A percentile compares a stretch with the other conserved stretches of the same genome.
Conservation (phyloP, 345 rosid genomes). For the Trapa incisa region DNA sequence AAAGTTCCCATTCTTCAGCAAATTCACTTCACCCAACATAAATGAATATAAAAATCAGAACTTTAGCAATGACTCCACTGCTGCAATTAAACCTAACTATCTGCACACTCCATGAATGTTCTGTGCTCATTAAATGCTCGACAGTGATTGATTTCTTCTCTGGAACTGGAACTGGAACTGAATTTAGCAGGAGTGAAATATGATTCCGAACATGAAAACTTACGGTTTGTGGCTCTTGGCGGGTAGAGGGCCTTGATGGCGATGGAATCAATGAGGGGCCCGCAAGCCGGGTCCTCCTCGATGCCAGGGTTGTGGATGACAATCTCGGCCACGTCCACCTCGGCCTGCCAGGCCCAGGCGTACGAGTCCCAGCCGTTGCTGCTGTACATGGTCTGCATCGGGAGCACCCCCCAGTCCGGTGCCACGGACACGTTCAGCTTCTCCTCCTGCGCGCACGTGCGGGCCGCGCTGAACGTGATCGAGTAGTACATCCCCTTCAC, state of each 20-base stretch:
- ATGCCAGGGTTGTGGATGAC: slow-evolving; percentile 73
- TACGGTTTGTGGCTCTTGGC: slow-evolving; percentile 46
- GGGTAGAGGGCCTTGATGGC: slow-evolving; percentile 50
- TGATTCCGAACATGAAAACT: slow-evolving; percentile 5
- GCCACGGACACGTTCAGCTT: slow-evolving; percentile 54
- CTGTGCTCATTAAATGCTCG: background rate
- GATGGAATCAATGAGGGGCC: slow-evolving; percentile 66
- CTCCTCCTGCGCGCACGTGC: slow-evolving; percentile 88
- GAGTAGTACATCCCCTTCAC: slow-evolving; percentile 44
- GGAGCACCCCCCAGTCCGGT: slow-evolving; percentile 58
- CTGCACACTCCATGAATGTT: background rate
- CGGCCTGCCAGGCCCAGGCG: slow-evolving; percentile 61
- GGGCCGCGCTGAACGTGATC: slow-evolving; percentile 70
- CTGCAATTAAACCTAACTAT: background rate
- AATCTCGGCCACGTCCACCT: slow-evolving; percentile 23
- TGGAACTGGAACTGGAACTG: too few relatives aligned
- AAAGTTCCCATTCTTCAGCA: slow-evolving; percentile 58
- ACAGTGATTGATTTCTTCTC: too few relatives aligned
- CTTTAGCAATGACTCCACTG: too few relatives aligned
- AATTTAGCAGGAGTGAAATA: too few relatives aligned
- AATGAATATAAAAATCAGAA: background rate
- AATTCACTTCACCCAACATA: slow-evolving; percentile 30
- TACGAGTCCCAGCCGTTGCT: slow-evolving; percentile 75
- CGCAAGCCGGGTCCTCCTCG: slow-evolving; percentile 83
- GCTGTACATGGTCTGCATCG: slow-evolving; percentile 66